phyloP scores from a whole-genome alignment of 768 basidiomycete genomes.

The Termitomyces sp. region DNA sequence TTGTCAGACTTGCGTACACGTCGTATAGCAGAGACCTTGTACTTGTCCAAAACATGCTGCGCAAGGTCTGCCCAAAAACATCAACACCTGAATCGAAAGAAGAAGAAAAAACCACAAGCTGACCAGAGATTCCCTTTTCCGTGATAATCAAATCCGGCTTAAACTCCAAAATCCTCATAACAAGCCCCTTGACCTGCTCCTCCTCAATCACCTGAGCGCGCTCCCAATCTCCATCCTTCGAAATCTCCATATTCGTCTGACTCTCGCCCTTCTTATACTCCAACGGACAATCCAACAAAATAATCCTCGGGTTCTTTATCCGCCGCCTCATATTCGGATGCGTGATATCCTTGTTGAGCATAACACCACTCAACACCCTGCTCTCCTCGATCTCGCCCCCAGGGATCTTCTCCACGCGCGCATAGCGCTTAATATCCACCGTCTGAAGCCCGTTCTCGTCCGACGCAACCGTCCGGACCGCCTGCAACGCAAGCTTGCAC shows the following conservation, averaged over 20 bases:
- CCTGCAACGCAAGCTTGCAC: conserved; percentile 91
- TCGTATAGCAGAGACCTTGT: conserved; percentile 88
- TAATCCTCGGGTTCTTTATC: conserved; percentile 84
- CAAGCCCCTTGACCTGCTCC: conserved; percentile 89
- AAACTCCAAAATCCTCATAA: conserved; percentile 82
- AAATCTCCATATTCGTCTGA: conserved; percentile 98
- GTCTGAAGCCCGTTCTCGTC: conserved; percentile 76
- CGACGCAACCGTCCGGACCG: conserved; percentile 82
- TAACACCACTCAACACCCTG: conserved; percentile 81
- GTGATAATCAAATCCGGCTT: conserved; percentile 95
- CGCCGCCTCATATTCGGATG: conserved; percentile 94
- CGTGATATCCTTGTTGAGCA: conserved; percentile 99
- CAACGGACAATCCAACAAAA: conserved; percentile 89
- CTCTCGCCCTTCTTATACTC: conserved; percentile 99
- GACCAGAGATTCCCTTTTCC: conserved; percentile 96
- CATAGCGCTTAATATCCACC: conserved; percentile 98
- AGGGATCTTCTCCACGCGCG: conserved; percentile 94
- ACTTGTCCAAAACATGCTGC: conserved; percentile 83
- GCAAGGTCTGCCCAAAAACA: conserved; percentile 63
- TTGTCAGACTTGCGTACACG: conserved; percentile 99
- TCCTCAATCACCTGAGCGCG: conserved; percentile 93
- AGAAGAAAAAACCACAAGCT: conserved; percentile 20
- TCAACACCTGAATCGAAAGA: neutral
- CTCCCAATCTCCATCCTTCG: conserved; percentile 90
- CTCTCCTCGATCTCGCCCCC: conserved; percentile 97